A percentile compares a stretch with the other conserved stretches of the same genome.
These are phyloP conservation scores for Trichoderma atroviride DNA, from an alignment of 2,329 filamentous ascomycete genomes.

Conservation along the genomic window DNA sequence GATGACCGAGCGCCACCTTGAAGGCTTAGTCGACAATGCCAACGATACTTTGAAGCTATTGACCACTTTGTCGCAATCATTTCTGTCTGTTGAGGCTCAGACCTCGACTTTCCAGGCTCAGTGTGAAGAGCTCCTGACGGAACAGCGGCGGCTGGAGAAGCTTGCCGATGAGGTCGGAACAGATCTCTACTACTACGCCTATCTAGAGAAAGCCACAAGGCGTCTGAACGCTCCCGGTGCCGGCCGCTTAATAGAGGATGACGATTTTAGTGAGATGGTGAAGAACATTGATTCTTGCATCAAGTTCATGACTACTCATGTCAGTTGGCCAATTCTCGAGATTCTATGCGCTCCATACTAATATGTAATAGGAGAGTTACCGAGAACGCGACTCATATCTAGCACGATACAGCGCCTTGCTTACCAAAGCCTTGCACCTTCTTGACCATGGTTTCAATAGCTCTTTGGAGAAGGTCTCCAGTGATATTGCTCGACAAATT, in stretches of 20 bases:
- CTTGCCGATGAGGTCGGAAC: conserved; percentile 84
- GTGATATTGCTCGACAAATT: conserved; percentile 59
- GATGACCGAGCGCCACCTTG: conserved; percentile 79
- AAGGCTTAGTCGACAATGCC: conserved; percentile 76
- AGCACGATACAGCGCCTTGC: conserved; percentile 80
- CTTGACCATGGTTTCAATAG: conserved; percentile 60
- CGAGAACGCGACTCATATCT: conserved; percentile 86
- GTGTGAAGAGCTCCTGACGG: conserved; percentile 82
- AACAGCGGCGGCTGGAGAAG: conserved; percentile 76
- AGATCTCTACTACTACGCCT: conserved; percentile 92
- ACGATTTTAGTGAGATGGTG: conserved; percentile 86
- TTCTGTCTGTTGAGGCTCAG: conserved; percentile 83
- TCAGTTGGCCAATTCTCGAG: conserved; percentile 44
- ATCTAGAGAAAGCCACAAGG: conserved; percentile 86
- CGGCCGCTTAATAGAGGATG: conserved; percentile 78
- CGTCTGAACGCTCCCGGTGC: conserved; percentile 91
- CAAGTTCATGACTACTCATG: conserved; percentile 87
- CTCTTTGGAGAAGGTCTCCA: conserved; percentile 55
- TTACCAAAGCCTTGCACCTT: conserved; percentile 67
- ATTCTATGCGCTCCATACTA: neutral
- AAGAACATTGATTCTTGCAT: conserved; percentile 86
- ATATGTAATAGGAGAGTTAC: conserved; percentile 65
- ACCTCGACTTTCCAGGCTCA: conserved; percentile 92
- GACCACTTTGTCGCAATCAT: conserved; percentile 79
- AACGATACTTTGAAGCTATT: conserved; percentile 75